A percentile compares a stretch with the other conserved stretches of the same genome.
phyloP scores from a whole-genome alignment of 345 rosid genomes.

The Noccaea caerulescens region DNA sequence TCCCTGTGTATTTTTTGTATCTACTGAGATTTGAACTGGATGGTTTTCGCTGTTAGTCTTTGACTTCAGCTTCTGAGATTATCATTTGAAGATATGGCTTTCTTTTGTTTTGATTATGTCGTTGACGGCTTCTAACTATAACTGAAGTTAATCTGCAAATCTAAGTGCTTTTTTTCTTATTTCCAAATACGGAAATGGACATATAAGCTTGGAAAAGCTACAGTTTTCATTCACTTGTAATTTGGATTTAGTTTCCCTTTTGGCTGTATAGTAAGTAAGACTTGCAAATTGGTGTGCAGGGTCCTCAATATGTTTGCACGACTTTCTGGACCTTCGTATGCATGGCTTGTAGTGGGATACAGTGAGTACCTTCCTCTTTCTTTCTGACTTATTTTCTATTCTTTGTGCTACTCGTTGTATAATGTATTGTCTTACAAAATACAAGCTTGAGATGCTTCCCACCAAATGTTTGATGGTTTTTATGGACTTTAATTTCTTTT shows the following conservation, averaged over 20 bases:
- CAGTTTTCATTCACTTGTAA: background rate
- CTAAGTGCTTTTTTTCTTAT: background rate
- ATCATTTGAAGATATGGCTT: background rate
- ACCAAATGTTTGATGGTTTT: slow-evolving; percentile 8
- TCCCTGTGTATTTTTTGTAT: background rate
- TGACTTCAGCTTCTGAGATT: slow-evolving; percentile 33
- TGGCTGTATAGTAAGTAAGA: slow-evolving; percentile 33
- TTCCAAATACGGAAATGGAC: slow-evolving; percentile 19
- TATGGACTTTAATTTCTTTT: background rate
- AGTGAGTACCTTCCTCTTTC: slow-evolving; percentile 61
- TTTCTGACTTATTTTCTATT: background rate
- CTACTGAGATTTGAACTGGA: slow-evolving; percentile 21
- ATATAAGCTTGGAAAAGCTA: slow-evolving; percentile 1
- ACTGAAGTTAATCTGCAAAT: slow-evolving; percentile 6
- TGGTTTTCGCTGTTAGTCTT: slow-evolving; percentile 22
- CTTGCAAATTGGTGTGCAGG: slow-evolving; percentile 60
- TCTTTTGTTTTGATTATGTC: slow-evolving; percentile 20
- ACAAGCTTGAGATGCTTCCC: slow-evolving; percentile 1
- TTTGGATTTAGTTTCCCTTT: slow-evolving; percentile 7
- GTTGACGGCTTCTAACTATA: slow-evolving; percentile 7
- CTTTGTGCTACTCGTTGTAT: background rate
- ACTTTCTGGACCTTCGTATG: slow-evolving; percentile 96
- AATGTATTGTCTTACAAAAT: slow-evolving; percentile 3
- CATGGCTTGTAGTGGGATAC: slow-evolving; percentile 91
- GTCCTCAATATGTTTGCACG: slow-evolving; percentile 94